Conservation (phyloP, 306 rosid species). For the Fragaria ananassa region DNA sequence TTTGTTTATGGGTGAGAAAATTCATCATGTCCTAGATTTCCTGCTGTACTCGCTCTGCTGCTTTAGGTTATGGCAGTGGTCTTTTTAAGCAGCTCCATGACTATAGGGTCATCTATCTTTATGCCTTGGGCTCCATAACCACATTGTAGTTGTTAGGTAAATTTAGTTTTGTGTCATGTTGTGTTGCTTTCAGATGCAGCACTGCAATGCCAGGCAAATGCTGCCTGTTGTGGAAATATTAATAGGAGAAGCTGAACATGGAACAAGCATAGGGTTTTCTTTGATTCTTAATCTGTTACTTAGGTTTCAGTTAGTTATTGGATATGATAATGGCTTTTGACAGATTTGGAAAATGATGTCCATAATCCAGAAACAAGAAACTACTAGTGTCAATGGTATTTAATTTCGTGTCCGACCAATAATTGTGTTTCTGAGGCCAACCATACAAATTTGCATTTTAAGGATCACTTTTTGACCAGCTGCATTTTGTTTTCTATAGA, state of each 20-base stretch:
- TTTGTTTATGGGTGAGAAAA: conserved; percentile 14
- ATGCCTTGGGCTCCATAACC: background rate
- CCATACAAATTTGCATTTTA: background rate
- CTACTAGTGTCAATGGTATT: background rate
- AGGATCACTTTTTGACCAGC: background rate
- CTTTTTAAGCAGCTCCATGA: background rate
- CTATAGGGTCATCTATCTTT: background rate
- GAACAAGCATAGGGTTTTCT: background rate
- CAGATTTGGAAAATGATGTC: background rate
- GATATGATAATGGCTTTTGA: background rate
- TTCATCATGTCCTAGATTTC: background rate
- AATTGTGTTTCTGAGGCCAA: background rate
- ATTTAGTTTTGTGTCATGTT: background rate
- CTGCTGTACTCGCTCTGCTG: background rate
- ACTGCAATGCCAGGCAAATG: background rate
- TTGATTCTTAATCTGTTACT: background rate
- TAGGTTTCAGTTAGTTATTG: background rate
- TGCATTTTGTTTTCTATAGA: background rate
- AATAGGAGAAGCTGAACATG: background rate
- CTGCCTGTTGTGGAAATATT: background rate
- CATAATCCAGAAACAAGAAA: background rate
- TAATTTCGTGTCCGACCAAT: background rate
- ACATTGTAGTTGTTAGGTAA: background rate
- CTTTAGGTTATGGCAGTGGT: background rate
- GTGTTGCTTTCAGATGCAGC: background rate